Conservation (phyloP, 768 basidiomycete species). For the Omphalotus guepiniiformis region DNA sequence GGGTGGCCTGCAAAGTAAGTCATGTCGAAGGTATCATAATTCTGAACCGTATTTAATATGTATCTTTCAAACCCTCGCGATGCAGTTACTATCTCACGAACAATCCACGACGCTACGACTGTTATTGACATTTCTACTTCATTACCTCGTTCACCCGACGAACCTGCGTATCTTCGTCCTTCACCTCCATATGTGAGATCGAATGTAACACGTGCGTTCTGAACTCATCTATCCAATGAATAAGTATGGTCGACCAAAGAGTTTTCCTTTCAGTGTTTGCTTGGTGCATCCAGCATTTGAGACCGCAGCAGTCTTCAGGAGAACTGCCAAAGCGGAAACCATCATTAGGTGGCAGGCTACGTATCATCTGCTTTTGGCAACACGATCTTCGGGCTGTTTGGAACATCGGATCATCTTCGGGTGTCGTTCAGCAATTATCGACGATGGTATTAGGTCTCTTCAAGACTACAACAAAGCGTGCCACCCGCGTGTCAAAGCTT, state of each 20-base stretch:
- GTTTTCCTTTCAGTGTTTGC: conserved; percentile 62
- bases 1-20: conserved; percentile 97
- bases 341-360: conserved; percentile 41
- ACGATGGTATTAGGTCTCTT: conserved; percentile 78
- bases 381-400: conserved; percentile 87
- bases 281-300: conserved; percentile 84
- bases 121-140: conserved; percentile 91
- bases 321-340: conserved; percentile 31
- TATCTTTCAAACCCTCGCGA: conserved; percentile 87
- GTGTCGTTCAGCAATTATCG: conserved; percentile 76
- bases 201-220: conserved; percentile 61
- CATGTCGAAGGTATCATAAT: background rate
- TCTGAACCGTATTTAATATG: conserved; percentile 11
- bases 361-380: conserved; percentile 93
- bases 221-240: conserved; percentile 12
- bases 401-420: conserved; percentile 66
- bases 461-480: conserved; percentile 76
- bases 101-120: conserved; percentile 75
- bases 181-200: conserved; percentile 92
- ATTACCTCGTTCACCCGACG: conserved; percentile 86
- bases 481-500: conserved; percentile 69
- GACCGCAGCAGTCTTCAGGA: conserved; percentile 30
- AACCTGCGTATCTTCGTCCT: conserved; percentile 87
- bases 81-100: conserved; percentile 87
- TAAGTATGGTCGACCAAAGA: too few species aligned